Evolutionary conservation across 2,329 filamentous ascomycete genomes (phyloP), one percentile per base, ranked within the genome.

Genomic region (Penicillium sp.): DNA sequence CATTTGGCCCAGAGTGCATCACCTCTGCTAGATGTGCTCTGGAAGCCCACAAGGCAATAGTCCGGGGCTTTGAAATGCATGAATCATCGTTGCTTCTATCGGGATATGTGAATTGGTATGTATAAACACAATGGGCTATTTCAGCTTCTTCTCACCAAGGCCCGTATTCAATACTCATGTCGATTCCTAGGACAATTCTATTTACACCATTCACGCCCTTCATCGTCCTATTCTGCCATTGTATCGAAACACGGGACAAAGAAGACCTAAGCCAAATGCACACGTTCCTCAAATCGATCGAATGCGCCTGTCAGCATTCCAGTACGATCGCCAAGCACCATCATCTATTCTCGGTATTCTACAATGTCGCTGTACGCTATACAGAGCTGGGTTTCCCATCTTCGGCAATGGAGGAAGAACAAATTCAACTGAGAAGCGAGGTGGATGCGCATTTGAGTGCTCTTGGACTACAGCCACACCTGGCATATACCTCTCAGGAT

Each of bases 161-260:
- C 29, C 29, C 29, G 4, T 45, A 10, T 18, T 32, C 7, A 32
- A 45, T 18, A 45, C 42, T 45, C 31, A n/a, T 27, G 8, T 5
- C 5, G 4, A 39, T 35, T 6, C n/a, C n/a, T 32, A 64, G 64
- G 61, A 58, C 59, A 5, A 59, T 65, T 35, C 59, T 68, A 8
- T 63, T 73, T 58, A 65, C 70, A 10, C 72, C 72, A 1, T 75
- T 75, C 54, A 72, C 69, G 15, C 72, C 72, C 1, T 75, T 74
- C 46, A 73, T 74, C 10, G 70, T 75, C 4, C 58, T 74, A n/a
- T 74, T 75, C 56, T 71, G 71, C 54, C 68, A 75, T 45, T 62
- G 61, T 3, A 69, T 75, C 16, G 80, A 84, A 60, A 80, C 80
- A 1, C 75, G 78, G 6, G 66, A 74, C 29, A 68, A 72, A 8